phyloP scores from a whole-genome alignment of 768 basidiomycete species.

The Kwoniella bestiolae region DNA sequence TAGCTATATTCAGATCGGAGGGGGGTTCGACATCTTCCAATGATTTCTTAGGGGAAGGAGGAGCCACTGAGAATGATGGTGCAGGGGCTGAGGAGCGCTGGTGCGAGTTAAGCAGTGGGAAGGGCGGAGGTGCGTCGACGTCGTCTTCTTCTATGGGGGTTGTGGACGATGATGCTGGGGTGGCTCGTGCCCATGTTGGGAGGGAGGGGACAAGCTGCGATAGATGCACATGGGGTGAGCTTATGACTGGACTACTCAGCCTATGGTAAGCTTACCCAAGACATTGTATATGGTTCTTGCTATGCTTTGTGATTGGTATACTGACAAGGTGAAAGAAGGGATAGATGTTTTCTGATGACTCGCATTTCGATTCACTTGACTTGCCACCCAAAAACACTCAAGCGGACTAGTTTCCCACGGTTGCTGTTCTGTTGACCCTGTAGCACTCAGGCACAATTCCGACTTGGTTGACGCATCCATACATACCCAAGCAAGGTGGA shows the following conservation, averaged over 20 bases:
- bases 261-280: conserved; percentile 21
- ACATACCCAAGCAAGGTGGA: conserved; percentile 8
- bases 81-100: conserved; percentile 51
- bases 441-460: too few relatives aligned
- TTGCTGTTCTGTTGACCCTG: background rate
- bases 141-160: conserved; percentile 41
- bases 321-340: background rate
- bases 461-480: too few relatives aligned
- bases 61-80: conserved; percentile 37
- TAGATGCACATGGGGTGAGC: conserved; percentile 17
- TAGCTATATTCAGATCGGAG: conserved; percentile 48
- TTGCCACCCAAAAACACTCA: conserved; percentile 14
- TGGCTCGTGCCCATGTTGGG: conserved; percentile 12
- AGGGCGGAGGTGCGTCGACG: conserved; percentile 53
- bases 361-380: too few relatives aligned
- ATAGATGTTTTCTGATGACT: too few relatives aligned
- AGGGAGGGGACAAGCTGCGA: conserved; percentile 34
- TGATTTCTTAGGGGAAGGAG: conserved; percentile 42
- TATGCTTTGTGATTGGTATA: background rate
- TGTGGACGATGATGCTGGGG: conserved; percentile 9
- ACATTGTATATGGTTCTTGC: conserved; percentile 6
- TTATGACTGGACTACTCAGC: background rate
- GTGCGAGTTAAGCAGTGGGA: conserved; percentile 56
- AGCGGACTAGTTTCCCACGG: conserved; percentile 16
- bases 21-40: conserved; percentile 26